Evolutionary conservation across 352 stramenopile species (phyloP).

Genomic region (Globisporangium mamillatum): DNA sequence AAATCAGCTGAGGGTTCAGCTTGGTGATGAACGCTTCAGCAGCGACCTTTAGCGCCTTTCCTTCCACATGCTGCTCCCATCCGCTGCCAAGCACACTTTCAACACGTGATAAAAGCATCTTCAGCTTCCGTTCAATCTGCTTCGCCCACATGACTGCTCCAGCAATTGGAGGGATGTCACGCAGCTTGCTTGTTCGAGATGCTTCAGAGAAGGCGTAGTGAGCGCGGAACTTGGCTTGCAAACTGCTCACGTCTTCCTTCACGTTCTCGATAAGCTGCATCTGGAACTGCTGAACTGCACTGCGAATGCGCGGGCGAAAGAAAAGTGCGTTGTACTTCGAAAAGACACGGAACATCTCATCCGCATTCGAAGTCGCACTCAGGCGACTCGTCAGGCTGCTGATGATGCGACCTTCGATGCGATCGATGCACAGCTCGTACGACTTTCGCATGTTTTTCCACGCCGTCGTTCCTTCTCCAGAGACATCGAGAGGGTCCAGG

Average conservation of each 20-base stretch:
- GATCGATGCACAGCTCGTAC: slow-evolving; percentile 91
- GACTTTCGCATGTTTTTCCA: slow-evolving; percentile 88
- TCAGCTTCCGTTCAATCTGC: slow-evolving; percentile 99
- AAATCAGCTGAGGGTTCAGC: slow-evolving; percentile 90
- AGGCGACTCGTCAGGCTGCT: slow-evolving; percentile 86
- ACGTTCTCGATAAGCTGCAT: slow-evolving; percentile 98
- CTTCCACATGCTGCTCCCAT: slow-evolving; percentile 98
- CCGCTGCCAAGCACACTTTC: slow-evolving; percentile 95
- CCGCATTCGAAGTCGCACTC: slow-evolving; percentile 87
- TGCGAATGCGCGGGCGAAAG: slow-evolving; percentile 92
- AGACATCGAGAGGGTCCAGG: slow-evolving; percentile 85
- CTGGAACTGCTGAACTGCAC: slow-evolving; percentile 98
- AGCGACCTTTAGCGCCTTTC: slow-evolving; percentile 93
- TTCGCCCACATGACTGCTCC: slow-evolving; percentile 99
- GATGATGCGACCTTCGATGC: slow-evolving; percentile 91
- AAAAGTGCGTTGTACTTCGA: slow-evolving; percentile 98
- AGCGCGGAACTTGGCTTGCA: slow-evolving; percentile 94
- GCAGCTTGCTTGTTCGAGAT: slow-evolving; percentile 91
- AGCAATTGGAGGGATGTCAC: slow-evolving; percentile 97
- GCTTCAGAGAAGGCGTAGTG: slow-evolving; percentile 97
- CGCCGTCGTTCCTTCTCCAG: slow-evolving; percentile 66
- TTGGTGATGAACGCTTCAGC: slow-evolving; percentile 86
- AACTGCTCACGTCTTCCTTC: slow-evolving; percentile 93
- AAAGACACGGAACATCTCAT: slow-evolving; percentile 97
- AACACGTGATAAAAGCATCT: slow-evolving; percentile 95